Base-by-base conservation (phyloP, 768 basidiomycete species). In the Amylocystis lapponica region DNA sequence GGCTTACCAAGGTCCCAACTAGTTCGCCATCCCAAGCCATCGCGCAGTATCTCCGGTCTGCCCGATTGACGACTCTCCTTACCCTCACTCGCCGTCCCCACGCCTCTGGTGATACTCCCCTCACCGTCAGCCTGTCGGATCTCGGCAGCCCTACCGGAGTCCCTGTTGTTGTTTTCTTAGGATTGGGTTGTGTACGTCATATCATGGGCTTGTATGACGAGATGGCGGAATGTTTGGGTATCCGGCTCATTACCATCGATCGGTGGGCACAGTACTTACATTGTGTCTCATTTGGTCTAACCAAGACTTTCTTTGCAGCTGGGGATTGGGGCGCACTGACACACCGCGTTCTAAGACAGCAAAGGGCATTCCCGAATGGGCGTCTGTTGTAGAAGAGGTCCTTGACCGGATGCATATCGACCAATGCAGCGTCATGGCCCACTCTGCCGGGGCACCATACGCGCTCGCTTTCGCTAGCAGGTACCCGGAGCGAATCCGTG, bases 121-220 rank as follows among this genome's bases (percentile, higher is more conserved):
- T 91, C 47, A 79, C 78, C 20, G 84, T 97, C 43, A 95, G 95
- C 52, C 71, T 95, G n/a, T 92, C 95, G 3, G 95, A 98, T 58
- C 74, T 97, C 48, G 95, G 96, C 2, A 78, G 76, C 49, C 74
- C 84, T 3, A 77, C 75, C n/a, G 95, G 95, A 1, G 78, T 80
- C 54, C 95, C 95, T 0, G 77, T 98, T 8, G 67, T 99, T 19
- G 77, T 98, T 19, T 99, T 95, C 61, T 77, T 99, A 48, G 95
- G 95, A 2, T 60, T 98, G 36, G 95, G 94, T 13, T 91, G 90
- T 57, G 95, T 98, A 3, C 78, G 95, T 30, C 93, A 98, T 62
- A 76, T 97, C 45, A 86, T 96, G 75, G 93, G 89, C 12, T 66
- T 98, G 36, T 98, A 93, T 59, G 95, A 98, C 61, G 95, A 99